A percentile compares a stretch with the other conserved stretches of the same genome.
Conservation (phyloP, 2,329 filamentous ascomycete species). For the Alternaria consortialis region DNA sequence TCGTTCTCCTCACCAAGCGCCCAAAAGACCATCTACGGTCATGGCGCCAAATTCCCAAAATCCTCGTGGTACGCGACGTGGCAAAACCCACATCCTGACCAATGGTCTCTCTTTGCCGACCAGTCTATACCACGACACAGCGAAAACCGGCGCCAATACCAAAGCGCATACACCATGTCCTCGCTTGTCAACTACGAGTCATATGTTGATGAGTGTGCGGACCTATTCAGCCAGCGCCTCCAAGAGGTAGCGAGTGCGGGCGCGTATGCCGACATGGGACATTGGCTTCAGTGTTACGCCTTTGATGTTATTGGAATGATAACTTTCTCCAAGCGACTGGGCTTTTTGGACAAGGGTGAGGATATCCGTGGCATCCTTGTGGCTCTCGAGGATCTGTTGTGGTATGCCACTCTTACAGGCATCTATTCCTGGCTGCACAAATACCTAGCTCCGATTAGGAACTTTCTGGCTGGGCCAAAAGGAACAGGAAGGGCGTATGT, state of each 20-base stretch:
- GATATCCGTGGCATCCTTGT: slow-evolving; percentile 17
- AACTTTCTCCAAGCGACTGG: slow-evolving; percentile 29
- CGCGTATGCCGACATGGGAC: slow-evolving; percentile 26
- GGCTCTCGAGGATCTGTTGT: slow-evolving; percentile 16
- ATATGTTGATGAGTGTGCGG: slow-evolving; percentile 52
- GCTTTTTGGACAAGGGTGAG: slow-evolving; percentile 27
- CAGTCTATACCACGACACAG: slow-evolving; percentile 49
- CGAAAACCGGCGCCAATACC: slow-evolving; percentile 44
- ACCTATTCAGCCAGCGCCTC: slow-evolving; percentile 41
- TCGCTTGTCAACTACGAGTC: slow-evolving; percentile 49
- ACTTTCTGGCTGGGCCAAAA: slow-evolving; percentile 45
- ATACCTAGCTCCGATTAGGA: slow-evolving; percentile 47
- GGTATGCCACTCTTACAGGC: slow-evolving; percentile 11
- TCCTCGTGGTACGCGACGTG: slow-evolving; percentile 31
- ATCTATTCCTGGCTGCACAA: slow-evolving; percentile 42
- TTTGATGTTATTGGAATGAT: slow-evolving; percentile 52
- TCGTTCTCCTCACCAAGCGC: slow-evolving; percentile 15
- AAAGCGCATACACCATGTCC: slow-evolving; percentile 18
- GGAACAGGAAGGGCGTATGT: slow-evolving; percentile 41
- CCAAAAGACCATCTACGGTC: slow-evolving; percentile 29
- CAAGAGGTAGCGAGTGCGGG: slow-evolving; percentile 37
- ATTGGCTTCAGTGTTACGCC: slow-evolving; percentile 50
- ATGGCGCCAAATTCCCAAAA: slow-evolving; percentile 31
- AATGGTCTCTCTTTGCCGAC: slow-evolving; percentile 50
- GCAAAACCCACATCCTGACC: slow-evolving; percentile 35